Conservation (phyloP, 2,329 filamentous ascomycete species). For the Stemphylium lycopersici region DNA sequence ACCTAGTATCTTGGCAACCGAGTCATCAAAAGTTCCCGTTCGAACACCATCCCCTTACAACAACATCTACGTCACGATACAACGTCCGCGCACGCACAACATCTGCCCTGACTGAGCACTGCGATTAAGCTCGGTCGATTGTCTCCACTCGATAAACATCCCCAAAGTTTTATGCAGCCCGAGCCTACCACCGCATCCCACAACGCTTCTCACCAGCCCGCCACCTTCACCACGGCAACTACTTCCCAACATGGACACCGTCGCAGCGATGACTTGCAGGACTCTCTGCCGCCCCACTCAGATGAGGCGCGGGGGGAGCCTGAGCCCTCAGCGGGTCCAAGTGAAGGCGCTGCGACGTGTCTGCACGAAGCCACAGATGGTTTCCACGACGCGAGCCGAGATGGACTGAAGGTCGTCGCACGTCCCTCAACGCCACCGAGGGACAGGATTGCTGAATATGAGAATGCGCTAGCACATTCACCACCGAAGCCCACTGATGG, state of each 20-base stretch:
- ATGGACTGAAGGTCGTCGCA: slow-evolving; percentile 37
- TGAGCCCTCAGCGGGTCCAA: slow-evolving; percentile 23
- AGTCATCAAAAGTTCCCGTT: slow-evolving; percentile 19
- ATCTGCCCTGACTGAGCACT: slow-evolving; percentile 44
- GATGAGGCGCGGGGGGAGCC: slow-evolving; percentile 42
- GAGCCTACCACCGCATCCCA: slow-evolving; percentile 60
- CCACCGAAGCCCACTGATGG: slow-evolving; percentile 50
- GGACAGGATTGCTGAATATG: slow-evolving; percentile 62
- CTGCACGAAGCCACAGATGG: slow-evolving; percentile 17
- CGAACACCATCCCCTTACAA: neutral
- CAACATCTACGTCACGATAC: slow-evolving; percentile 21
- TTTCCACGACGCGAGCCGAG: slow-evolving; percentile 15
- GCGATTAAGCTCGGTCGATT: slow-evolving; percentile 62
- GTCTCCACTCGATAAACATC: slow-evolving; percentile 36
- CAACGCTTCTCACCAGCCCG: slow-evolving; percentile 51
- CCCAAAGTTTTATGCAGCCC: slow-evolving; percentile 69
- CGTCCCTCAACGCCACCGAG: slow-evolving; percentile 43
- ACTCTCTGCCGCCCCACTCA: slow-evolving; percentile 48
- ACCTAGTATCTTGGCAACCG: slow-evolving; percentile 16
- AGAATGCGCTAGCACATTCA: slow-evolving; percentile 53
- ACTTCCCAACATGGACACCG: slow-evolving; percentile 65
- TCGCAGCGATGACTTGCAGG: slow-evolving; percentile 54
- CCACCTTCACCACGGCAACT: slow-evolving; percentile 44
- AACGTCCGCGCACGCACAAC: slow-evolving; percentile 25
- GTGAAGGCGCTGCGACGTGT: slow-evolving; percentile 31